phyloP scores from a whole-genome alignment of 192 early-diverging fungal species.

The Coemansia sp. region DNA sequence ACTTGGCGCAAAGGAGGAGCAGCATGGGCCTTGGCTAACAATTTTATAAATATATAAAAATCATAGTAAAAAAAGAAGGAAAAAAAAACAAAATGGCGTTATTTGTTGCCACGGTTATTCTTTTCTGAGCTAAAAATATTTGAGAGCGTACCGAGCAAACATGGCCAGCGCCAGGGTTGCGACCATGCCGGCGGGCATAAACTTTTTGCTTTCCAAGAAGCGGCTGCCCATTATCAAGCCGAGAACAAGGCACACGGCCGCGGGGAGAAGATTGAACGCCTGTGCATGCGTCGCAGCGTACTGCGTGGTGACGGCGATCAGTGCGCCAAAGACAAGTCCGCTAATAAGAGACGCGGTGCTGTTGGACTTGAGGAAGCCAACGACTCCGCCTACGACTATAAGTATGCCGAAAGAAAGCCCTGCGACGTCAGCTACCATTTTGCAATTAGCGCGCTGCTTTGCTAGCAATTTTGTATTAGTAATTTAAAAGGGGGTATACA shows the following conservation, averaged over 20 bases:
- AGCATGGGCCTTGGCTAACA: too few species aligned
- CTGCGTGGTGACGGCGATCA: slow-evolving; percentile 35
- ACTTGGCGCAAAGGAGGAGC: too few species aligned
- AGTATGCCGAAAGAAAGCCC: slow-evolving; percentile 34
- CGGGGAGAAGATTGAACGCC: slow-evolving; percentile 25
- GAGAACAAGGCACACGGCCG: slow-evolving; percentile 28
- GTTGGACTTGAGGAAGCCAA: slow-evolving; percentile 40
- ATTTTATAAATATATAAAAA: background rate
- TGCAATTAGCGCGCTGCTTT: slow-evolving; percentile 1
- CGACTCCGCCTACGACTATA: slow-evolving; percentile 34
- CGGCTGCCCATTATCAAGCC: slow-evolving; percentile 40
- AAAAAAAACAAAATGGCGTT: background rate
- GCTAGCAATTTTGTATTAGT: too few species aligned
- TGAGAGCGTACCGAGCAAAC: slow-evolving; percentile 26
- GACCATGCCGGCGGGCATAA: slow-evolving; percentile 50
- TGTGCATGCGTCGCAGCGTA: slow-evolving; percentile 21
- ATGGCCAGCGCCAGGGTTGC: slow-evolving; percentile 29
- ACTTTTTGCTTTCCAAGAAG: slow-evolving; percentile 39
- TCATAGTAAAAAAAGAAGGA: background rate
- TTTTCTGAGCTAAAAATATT: slow-evolving; percentile 4
- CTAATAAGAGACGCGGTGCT: slow-evolving; percentile 39
- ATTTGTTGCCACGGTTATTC: background rate
- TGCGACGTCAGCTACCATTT: slow-evolving; percentile 17
- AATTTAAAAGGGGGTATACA: background rate
- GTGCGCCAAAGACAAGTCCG: slow-evolving; percentile 39